These are phyloP conservation scores for Phytophthora fragariae DNA, from an alignment of 352 stramenopile species.

Conservation along the genomic window DNA sequence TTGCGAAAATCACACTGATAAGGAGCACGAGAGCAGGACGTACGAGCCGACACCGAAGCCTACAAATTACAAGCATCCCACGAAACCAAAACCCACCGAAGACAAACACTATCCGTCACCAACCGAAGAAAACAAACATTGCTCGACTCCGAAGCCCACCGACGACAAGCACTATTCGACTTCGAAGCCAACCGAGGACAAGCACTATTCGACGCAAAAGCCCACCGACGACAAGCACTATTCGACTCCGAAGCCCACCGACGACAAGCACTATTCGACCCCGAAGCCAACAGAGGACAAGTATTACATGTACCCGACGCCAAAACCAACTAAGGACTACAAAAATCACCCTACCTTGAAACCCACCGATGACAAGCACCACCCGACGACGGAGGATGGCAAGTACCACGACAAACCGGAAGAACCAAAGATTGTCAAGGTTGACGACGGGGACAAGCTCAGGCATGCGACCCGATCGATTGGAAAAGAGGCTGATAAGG, in stretches of 20 bases:
- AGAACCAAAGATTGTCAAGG: slow-evolving; percentile 18
- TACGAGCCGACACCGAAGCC: neutral
- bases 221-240: slow-evolving; percentile 7
- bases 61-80: neutral
- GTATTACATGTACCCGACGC: neutral
- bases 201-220: slow-evolving; percentile 8
- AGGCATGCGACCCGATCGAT: neutral
- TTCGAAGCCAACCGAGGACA: slow-evolving; percentile 18
- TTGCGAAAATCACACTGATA: slow-evolving; percentile 13
- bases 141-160: neutral
- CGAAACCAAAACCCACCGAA: slow-evolving; percentile 18
- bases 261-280: slow-evolving; percentile 18
- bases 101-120: slow-evolving; percentile 10
- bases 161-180: slow-evolving; percentile 10
- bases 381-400: slow-evolving; percentile 3
- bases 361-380: slow-evolving; percentile 14
- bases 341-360: slow-evolving; percentile 14
- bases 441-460: neutral
- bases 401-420: slow-evolving; percentile 2
- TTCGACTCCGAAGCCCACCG: slow-evolving; percentile 11
- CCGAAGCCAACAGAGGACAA: neutral
- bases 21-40: slow-evolving; percentile 12
- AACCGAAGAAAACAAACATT: slow-evolving; percentile 12
- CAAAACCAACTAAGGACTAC: neutral
- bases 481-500: slow-evolving; percentile 15